Conservation (phyloP, 176 grass and related monocot genomes). For the Eragrostis curvula region DNA sequence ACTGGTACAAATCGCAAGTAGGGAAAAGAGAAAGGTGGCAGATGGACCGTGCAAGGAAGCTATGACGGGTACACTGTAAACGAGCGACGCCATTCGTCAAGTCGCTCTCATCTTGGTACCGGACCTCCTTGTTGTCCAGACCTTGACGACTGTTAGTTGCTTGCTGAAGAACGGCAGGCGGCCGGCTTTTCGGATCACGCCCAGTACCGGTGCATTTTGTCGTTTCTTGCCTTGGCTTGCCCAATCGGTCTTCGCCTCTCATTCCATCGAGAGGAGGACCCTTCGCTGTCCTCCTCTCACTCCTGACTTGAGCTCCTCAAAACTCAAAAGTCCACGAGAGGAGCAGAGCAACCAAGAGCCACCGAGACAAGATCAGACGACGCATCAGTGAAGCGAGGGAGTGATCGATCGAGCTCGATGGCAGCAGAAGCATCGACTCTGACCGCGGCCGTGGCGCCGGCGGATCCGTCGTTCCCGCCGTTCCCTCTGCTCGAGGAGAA, state of each 20-base stretch:
- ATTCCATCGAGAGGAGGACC: not conserved
- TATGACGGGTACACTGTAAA: too few species aligned
- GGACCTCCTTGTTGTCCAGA: too few species aligned
- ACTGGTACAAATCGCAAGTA: too few species aligned
- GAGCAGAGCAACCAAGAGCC: not conserved
- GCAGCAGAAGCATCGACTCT: not conserved
- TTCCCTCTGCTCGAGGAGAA: not conserved
- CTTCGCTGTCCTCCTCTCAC: not conserved
- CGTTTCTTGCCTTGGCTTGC: not conserved
- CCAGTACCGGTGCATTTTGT: not conserved
- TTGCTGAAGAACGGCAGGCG: too few species aligned
- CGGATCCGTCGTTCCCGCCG: slow-evolving; percentile 36
- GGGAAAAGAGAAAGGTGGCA: too few species aligned
- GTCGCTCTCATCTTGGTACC: too few species aligned
- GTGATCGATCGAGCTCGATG: not conserved
- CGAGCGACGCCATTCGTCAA: too few species aligned
- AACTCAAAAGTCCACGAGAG: too few species aligned
- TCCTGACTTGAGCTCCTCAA: too few species aligned
- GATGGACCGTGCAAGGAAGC: too few species aligned
- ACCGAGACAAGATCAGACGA: not conserved
- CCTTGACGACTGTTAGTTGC: too few species aligned
- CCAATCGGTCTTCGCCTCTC: not conserved
- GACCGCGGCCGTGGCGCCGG: not conserved
- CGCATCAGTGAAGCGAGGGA: not conserved
- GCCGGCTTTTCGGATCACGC: too few species aligned